Evolutionary conservation across 2,329 filamentous ascomycete species (phyloP), one percentile per base, ranked within the genome.

Genomic region (Lasiodiplodia sp.): DNA sequence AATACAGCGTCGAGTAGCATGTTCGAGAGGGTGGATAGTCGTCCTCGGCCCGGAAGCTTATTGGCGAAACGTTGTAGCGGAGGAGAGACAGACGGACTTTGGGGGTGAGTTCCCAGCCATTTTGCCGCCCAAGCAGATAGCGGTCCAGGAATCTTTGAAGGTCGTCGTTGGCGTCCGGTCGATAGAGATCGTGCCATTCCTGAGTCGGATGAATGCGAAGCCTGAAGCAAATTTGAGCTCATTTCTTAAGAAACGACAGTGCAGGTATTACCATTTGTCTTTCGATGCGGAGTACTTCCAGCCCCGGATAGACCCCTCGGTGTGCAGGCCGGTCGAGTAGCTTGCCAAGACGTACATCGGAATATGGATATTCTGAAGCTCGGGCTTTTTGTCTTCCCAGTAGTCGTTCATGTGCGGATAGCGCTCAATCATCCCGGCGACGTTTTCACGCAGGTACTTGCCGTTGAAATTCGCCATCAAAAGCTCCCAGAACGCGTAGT

Each of bases 141-240:
- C 71, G 58, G 3, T 66, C 71, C 63, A 71, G 63, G 21, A 67
- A 16, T 34, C 58, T 57, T 31, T 69, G 70, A 65, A 69, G 69
- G 44, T 69, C 68, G 44, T 68, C 49, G 7, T 14, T 49, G 44
- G 23, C 28, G 11, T 23, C 49, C 21, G 7, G 49, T 23, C 69
- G 31, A 69, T 70, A n/a, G 34, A 70, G 66, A 38, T 70, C 70
- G 14, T 70, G 62, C 4, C 69, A 68, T 34, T 71, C 44, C 68
- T 68, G n/a, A 69, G 67, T 34, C 11, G 53, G 25, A 56, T 69
- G n/a, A 68, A 60, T 23, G 58, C 53, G 53, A 16, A 56, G 18
- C 53, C 53, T 63, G 12, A 64, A 60, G 25, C 25, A 25, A 25
- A 3, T 25, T 25, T 25, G 3, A 25, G 25, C 25, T 25, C 25